Evolutionary conservation across 768 basidiomycete species (phyloP).

Genomic region (Glaciozyma antarctica): DNA sequence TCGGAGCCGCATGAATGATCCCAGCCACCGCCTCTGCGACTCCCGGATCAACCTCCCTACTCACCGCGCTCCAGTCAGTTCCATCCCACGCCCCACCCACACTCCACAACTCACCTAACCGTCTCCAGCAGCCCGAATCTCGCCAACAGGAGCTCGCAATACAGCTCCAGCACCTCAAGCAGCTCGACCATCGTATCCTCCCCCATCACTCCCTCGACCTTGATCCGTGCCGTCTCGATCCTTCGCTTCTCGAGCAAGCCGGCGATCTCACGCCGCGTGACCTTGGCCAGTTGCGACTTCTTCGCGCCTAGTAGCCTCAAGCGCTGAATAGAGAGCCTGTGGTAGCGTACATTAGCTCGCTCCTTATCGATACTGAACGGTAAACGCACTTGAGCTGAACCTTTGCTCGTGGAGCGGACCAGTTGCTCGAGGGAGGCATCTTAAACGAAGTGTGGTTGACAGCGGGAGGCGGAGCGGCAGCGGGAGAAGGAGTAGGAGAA

Average conservation of each 20-base stretch:
- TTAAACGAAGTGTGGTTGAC: not conserved
- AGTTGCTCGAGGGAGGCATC: constrained; percentile 9
- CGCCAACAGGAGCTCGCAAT: constrained; percentile 85
- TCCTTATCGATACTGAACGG: constrained; percentile 45
- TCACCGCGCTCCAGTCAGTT: constrained; percentile 1
- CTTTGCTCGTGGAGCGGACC: constrained; percentile 14
- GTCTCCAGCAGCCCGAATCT: constrained; percentile 82
- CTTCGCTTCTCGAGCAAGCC: constrained; percentile 61
- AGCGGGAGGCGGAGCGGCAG: too few species aligned
- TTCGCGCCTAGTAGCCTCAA: constrained; percentile 51
- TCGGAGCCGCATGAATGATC: constrained; percentile 80
- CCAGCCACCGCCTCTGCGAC: constrained; percentile 75
- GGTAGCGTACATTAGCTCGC: constrained; percentile 68
- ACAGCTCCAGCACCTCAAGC: constrained; percentile 83
- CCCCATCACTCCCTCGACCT: constrained; percentile 43
- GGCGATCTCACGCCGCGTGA: constrained; percentile 67
- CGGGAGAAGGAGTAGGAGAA: too few species aligned
- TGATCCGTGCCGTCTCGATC: constrained; percentile 72
- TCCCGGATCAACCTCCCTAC: constrained; percentile 74
- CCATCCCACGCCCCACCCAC: not conserved
- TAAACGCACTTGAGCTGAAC: constrained; percentile 20
- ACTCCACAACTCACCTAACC: constrained; percentile 49
- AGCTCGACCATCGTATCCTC: constrained; percentile 31
- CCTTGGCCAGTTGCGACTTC: constrained; percentile 74
- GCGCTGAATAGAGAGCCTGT: constrained; percentile 51